Conservation (phyloP, 1,139 yeast species). For the Taphrina populina region DNA sequence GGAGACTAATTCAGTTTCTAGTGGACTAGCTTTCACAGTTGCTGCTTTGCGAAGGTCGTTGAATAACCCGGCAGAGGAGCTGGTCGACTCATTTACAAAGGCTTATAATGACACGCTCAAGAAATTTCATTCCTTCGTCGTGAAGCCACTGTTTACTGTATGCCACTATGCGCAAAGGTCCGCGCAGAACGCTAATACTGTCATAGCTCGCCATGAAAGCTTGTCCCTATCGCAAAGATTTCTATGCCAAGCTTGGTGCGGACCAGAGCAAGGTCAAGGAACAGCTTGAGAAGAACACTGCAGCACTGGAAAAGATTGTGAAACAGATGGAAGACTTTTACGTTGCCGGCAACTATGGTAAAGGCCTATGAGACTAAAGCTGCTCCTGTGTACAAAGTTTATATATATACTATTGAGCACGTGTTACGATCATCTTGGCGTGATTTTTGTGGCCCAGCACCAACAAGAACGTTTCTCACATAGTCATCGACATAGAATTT, state of each 20-base stretch:
- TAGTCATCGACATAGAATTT: no score
- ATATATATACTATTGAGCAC: no score
- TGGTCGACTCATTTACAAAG: conserved; percentile 74
- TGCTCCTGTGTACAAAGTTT: no score
- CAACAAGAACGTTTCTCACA: no score
- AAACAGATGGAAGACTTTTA: conserved; percentile 71
- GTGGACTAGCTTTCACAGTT: conserved; percentile 87
- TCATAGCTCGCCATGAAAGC: conserved; percentile 80
- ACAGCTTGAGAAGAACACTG: conserved; percentile 71
- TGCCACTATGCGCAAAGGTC: background rate
- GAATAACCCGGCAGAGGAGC: conserved; percentile 59
- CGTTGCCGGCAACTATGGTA: conserved; percentile 78
- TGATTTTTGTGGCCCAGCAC: no score
- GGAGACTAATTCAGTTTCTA: conserved; percentile 36
- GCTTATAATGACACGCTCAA: conserved; percentile 77
- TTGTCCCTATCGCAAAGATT: conserved; percentile 86
- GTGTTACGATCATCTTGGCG: no score
- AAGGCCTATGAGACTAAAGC: conserved; percentile 63
- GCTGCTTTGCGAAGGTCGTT: conserved; percentile 81
- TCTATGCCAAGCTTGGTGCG: conserved; percentile 73
- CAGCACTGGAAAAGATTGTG: conserved; percentile 73
- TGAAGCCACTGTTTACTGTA: conserved; percentile 75
- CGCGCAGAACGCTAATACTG: background rate
- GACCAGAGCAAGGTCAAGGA: conserved; percentile 56
- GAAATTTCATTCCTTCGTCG: conserved; percentile 75